phyloP scores from a whole-genome alignment of 176 grass and related monocot genomes.

The Hordeum vulgare region DNA sequence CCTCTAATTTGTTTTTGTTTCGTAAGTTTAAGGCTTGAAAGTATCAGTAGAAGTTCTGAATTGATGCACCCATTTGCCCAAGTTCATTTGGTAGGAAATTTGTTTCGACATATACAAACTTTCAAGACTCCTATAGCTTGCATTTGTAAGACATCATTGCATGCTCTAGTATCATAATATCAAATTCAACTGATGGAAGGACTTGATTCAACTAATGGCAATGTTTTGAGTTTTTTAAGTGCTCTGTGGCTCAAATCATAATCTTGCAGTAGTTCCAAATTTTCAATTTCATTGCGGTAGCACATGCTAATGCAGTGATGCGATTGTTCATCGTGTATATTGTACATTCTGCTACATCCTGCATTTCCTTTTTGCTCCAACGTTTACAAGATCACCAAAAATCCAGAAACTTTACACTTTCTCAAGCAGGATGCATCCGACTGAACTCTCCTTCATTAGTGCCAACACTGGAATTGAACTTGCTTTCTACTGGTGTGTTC shows the following conservation, averaged over 20 bases:
- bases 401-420: constrained; percentile 16
- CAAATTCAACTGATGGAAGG: background rate
- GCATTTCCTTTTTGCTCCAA: constrained; percentile 16
- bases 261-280: background rate
- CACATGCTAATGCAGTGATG: background rate
- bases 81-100: background rate
- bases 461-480: constrained; percentile 51
- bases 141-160: background rate
- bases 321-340: background rate
- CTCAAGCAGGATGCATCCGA: constrained; percentile 22
- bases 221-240: background rate
- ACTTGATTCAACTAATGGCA: background rate
- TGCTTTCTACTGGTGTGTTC: constrained; percentile 52
- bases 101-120: constrained; percentile 6
- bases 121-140: background rate
- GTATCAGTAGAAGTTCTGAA: background rate
- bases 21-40: background rate
- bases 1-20: background rate
- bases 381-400: constrained; percentile 27
- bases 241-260: background rate
- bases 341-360: background rate
- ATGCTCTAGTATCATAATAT: background rate
- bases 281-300: background rate
- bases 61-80: background rate
- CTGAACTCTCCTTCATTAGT: constrained; percentile 34